A percentile compares a stretch with the other conserved stretches of the same genome.
Conservation (phyloP, 306 rosid genomes). For the Malus sylvestris region DNA sequence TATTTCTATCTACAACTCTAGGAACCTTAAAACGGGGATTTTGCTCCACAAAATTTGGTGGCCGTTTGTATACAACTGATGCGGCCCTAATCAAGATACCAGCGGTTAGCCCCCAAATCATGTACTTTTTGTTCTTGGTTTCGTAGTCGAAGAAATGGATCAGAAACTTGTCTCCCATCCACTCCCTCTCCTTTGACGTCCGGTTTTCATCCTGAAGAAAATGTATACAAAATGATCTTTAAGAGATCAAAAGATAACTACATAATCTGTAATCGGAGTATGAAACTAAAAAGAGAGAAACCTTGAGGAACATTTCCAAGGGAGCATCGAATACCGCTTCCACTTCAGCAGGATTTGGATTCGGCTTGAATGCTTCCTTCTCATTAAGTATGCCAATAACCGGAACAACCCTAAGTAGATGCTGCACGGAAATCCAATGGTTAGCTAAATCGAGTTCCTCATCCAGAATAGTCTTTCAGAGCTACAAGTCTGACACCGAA, state of each 20-base stretch:
- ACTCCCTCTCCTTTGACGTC: constrained; percentile 67
- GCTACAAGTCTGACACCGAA: not conserved
- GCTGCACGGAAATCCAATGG: constrained; percentile 40
- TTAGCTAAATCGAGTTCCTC: not conserved
- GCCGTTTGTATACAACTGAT: constrained; percentile 60
- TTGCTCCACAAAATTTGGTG: constrained; percentile 83
- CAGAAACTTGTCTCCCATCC: constrained; percentile 83
- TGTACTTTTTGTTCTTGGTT: constrained; percentile 41
- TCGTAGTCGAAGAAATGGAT: constrained; percentile 74
- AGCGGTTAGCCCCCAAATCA: constrained; percentile 94
- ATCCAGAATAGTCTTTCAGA: not conserved
- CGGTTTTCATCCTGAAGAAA: constrained; percentile 80
- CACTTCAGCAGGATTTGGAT: constrained; percentile 75
- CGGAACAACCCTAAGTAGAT: constrained; percentile 81
- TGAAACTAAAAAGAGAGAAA: constrained; percentile 11
- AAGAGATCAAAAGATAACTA: not conserved
- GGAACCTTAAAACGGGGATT: constrained; percentile 73
- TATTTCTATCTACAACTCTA: constrained; percentile 26
- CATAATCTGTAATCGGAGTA: not conserved
- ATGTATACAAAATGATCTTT: constrained; percentile 4
- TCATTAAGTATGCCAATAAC: constrained; percentile 78
- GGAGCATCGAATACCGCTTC: constrained; percentile 89
- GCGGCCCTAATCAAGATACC: constrained; percentile 93
- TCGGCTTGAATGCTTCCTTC: constrained; percentile 64
- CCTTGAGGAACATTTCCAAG: constrained; percentile 94